phyloP scores from a whole-genome alignment of 352 stramenopile species.

The Phytopythium ostracodes region DNA sequence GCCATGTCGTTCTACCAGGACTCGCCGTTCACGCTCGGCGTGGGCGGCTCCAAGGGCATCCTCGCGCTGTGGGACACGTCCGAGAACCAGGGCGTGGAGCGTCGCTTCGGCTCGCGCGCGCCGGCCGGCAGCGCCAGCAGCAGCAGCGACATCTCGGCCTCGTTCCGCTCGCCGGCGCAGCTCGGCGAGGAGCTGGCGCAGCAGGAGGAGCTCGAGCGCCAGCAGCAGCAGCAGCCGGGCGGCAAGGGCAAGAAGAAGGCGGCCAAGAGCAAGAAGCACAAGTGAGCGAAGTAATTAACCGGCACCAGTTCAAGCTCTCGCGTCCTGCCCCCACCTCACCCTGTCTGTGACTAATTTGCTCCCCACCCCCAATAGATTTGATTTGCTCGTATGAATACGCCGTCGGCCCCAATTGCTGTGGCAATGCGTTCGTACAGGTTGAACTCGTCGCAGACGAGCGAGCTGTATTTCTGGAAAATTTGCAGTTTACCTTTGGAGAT shows the following conservation, averaged over 20 bases:
- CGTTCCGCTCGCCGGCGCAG: constrained; percentile 71
- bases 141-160: constrained; percentile 50
- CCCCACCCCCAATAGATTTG: background rate
- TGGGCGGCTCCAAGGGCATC: constrained; percentile 86
- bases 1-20: constrained; percentile 89
- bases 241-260: constrained; percentile 28
- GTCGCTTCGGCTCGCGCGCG: constrained; percentile 75
- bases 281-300: constrained; percentile 3
- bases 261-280: constrained; percentile 32
- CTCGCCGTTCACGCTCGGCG: constrained; percentile 84
- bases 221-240: constrained; percentile 38
- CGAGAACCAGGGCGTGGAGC: constrained; percentile 84
- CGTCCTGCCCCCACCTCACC: background rate
- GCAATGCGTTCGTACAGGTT: no score
- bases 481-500: no score
- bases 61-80: constrained; percentile 89
- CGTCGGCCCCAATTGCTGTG: no score
- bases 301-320: background rate
- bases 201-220: constrained; percentile 64
- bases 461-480: no score
- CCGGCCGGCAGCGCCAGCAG: constrained; percentile 24
- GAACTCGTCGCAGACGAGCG: no score
- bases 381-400: background rate
- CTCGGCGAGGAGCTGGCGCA: constrained; percentile 71
- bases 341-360: background rate